Evolutionary conservation across 768 basidiomycete species (phyloP).

Genomic region (Polyporus arcularius): DNA sequence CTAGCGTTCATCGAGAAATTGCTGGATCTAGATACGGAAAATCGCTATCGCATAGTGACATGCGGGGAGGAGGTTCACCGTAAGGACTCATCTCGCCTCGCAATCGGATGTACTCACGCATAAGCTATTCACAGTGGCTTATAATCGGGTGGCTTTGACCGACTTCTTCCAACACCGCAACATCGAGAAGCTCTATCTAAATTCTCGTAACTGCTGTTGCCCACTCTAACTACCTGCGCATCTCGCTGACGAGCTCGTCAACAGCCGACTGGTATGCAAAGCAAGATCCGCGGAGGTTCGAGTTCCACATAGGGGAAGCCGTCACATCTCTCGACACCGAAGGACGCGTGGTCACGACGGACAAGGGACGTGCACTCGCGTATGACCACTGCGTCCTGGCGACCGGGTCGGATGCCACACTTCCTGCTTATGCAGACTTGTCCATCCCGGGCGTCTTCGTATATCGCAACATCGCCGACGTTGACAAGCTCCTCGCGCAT

Average conservation of each 20-base stretch:
- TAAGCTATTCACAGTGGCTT: constrained; percentile 40
- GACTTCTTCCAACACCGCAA: constrained; percentile 65
- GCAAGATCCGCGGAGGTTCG: constrained; percentile 57
- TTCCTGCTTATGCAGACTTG: constrained; percentile 57
- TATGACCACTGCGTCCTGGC: constrained; percentile 71
- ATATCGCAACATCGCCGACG: constrained; percentile 71
- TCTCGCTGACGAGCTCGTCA: neutral
- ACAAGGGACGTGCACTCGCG: constrained; percentile 41
- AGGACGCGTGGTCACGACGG: constrained; percentile 47
- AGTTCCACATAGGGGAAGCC: constrained; percentile 51
- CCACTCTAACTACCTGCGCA: neutral
- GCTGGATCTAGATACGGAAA: constrained; percentile 51
- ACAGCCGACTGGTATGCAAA: constrained; percentile 57
- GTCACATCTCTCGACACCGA: constrained; percentile 42
- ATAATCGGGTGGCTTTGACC: constrained; percentile 58
- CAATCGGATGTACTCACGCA: neutral
- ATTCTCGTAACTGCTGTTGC: constrained; percentile 37
- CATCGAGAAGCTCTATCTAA: constrained; percentile 61
- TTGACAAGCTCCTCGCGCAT: constrained; percentile 64
- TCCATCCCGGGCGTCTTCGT: constrained; percentile 62
- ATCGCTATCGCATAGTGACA: constrained; percentile 54
- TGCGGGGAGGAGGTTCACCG: constrained; percentile 54
- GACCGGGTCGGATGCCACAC: constrained; percentile 65
- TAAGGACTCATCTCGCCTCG: constrained; percentile 21
- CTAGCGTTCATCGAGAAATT: constrained; percentile 72